Evolutionary conservation across 2,329 filamentous ascomycete genomes (phyloP), one percentile per base, ranked within the genome.

Genomic region (Chalara sp.): DNA sequence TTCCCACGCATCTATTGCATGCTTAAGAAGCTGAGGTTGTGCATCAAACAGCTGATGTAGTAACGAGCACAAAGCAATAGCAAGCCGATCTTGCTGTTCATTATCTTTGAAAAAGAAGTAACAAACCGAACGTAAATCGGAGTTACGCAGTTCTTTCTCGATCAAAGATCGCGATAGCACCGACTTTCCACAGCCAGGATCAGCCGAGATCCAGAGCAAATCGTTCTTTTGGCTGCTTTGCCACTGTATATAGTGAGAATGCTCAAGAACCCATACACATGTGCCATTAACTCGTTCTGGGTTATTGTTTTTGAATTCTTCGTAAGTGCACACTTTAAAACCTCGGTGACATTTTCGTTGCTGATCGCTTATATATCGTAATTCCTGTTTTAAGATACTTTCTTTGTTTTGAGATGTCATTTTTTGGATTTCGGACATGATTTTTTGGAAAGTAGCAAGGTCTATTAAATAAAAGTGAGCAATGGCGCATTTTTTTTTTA

Each of bases 101-200:
- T 51, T 47, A 33, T 69, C 66, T 51, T 71, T 71, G 57, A 73
- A 73, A 51, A 73, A 74, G 52, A 71, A 73, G 57, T 72, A 73
- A 55, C 68, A 71, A 3, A 69, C 60, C 1, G 60, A 63, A 7
- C 29, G 44, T 1, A n/a, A 35, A 49, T 54, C 44, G 3, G 51
- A 44, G 6, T 13, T 12, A 31, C 56, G 58, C 1, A 70, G 52
- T 6, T 40, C 48, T 5, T 61, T 35, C 39, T 69, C 63, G 13
- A 69, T 53, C 0, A 71, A 59, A 43, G 63, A 65, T 44, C 60
- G 66, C 7, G 69, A 63, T 37, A 72, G 47, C 32, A 66, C 67
- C 0, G 68, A 71, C 52, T 71, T 71, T 3, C 69, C 67, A 47
- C 66, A 72, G 0, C 68, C 69, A 32, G 68, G 68, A 52, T 70